These are phyloP conservation scores for Pythium phragmiticola DNA, from an alignment of 352 stramenopile species.

Conservation along the genomic window DNA sequence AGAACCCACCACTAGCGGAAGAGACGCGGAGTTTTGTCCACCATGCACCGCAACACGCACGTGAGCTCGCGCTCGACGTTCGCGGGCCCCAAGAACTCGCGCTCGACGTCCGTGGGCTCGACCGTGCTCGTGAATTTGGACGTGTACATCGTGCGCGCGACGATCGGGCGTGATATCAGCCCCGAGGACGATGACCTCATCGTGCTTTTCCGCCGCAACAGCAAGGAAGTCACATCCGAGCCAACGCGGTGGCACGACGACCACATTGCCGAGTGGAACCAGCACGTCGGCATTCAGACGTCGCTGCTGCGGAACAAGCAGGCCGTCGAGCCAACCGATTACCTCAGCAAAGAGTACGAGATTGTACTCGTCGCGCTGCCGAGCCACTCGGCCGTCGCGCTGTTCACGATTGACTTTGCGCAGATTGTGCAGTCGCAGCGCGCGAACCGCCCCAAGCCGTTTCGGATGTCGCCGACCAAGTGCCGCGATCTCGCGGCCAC, in stretches of 20 bases:
- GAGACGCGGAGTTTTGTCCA: neutral
- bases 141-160: conserved; percentile 65
- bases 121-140: conserved; percentile 76
- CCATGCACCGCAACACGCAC: conserved; percentile 21
- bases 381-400: conserved; percentile 73
- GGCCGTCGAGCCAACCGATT: conserved; percentile 32
- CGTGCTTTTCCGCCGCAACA: conserved; percentile 81
- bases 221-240: conserved; percentile 74
- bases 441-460: conserved; percentile 45
- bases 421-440: conserved; percentile 58
- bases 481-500: conserved; percentile 72
- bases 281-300: conserved; percentile 77
- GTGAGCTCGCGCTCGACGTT: conserved; percentile 13
- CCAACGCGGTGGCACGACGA: conserved; percentile 62
- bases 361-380: conserved; percentile 80
- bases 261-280: conserved; percentile 74
- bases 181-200: conserved; percentile 72
- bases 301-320: conserved; percentile 60
- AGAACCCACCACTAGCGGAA: neutral
- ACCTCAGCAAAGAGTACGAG: conserved; percentile 81
- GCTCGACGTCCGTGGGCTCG: conserved; percentile 27
- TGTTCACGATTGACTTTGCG: conserved; percentile 76
- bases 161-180: conserved; percentile 73
- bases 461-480: conserved; percentile 66
- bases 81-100: conserved; percentile 20